Evolutionary conservation across 306 rosid species (phyloP).

Genomic region (Vigna reflexopilosa): DNA sequence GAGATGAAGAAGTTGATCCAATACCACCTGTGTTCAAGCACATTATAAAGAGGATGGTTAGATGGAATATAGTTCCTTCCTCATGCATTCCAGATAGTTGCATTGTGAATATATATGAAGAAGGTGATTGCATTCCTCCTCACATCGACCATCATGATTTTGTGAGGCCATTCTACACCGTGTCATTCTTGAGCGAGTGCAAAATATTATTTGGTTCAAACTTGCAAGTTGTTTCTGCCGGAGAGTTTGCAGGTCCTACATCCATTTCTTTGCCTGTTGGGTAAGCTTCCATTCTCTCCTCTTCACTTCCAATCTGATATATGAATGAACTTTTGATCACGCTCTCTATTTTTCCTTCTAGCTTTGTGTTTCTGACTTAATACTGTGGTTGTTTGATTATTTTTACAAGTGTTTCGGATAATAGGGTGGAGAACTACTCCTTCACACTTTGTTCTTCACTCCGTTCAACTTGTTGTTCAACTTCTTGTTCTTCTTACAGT

Average conservation of each 20-base stretch:
- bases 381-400: slow-evolving; percentile 22
- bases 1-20: slow-evolving; percentile 65
- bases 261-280: slow-evolving; percentile 56
- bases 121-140: slow-evolving; percentile 80
- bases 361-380: not conserved
- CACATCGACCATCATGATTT: slow-evolving; percentile 75
- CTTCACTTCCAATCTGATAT: slow-evolving; percentile 6
- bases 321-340: slow-evolving; percentile 12
- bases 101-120: slow-evolving; percentile 72
- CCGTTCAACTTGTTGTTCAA: no score
- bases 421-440: no score
- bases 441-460: no score
- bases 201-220: slow-evolving; percentile 57
- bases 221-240: slow-evolving; percentile 44
- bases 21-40: slow-evolving; percentile 66
- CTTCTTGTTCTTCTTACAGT: no score
- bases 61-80: slow-evolving; percentile 56
- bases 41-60: slow-evolving; percentile 63
- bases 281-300: slow-evolving; percentile 41
- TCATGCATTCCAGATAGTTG: slow-evolving; percentile 70
- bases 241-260: slow-evolving; percentile 58
- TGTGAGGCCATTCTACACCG: slow-evolving; percentile 57
- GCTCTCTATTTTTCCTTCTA: not conserved
- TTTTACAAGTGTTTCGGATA: not conserved
- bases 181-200: slow-evolving; percentile 58